Evolutionary conservation across 768 basidiomycete species (phyloP).

Genomic region (Astraeus odoratus): DNA sequence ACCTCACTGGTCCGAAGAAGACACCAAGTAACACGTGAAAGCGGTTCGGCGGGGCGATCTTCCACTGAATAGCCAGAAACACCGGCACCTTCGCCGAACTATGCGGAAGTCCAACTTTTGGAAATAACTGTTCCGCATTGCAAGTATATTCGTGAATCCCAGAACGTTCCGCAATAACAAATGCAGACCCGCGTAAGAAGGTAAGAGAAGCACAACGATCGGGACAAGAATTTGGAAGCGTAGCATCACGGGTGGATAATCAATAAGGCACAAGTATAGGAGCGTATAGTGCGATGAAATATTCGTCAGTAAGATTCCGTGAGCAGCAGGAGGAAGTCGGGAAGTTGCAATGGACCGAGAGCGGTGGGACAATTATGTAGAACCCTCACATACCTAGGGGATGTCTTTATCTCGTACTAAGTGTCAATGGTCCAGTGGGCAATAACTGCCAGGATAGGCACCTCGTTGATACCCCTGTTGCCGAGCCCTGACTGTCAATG

Average conservation of each 20-base stretch:
- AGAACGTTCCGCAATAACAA: not conserved
- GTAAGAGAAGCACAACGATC: not conserved
- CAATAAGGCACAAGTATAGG: not conserved
- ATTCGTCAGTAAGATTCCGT: not conserved
- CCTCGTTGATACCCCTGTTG: no score
- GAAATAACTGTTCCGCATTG: not conserved
- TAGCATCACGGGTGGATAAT: not conserved
- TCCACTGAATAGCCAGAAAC: no score
- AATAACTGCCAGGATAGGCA: no score
- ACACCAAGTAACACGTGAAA: no score
- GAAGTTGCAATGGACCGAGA: not conserved
- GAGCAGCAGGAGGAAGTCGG: not conserved
- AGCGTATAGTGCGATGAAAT: not conserved
- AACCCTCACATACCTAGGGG: no score
- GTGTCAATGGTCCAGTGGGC: no score
- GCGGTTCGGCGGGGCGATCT: no score
- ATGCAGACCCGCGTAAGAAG: not conserved
- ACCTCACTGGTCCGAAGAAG: no score
- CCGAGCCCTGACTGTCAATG: no score
- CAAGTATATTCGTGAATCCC: not conserved
- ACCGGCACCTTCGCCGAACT: not conserved
- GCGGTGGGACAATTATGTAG: not conserved
- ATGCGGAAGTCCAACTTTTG: not conserved
- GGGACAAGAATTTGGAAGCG: not conserved
- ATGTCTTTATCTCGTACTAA: no score